Evolutionary conservation across 129 eudicot species (phyloP), one percentile per base, ranked within the genome.

Genomic region (Lactuca sativa): DNA sequence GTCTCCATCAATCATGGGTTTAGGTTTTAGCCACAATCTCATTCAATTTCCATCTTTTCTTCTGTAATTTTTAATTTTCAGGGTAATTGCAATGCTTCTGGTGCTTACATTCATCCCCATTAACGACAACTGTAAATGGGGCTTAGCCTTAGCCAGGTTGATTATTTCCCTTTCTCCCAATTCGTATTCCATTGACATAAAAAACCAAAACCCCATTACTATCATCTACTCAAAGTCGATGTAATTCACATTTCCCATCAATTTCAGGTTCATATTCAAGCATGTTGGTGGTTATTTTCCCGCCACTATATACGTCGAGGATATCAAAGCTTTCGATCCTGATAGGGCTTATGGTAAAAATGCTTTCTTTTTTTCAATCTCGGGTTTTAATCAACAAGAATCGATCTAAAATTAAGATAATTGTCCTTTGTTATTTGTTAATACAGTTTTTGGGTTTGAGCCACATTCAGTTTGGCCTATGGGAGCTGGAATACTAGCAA

Each of bases 401-500:
- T 10, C 58, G n/a, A 17, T 54, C 1, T 69, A 11, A 6, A 0
- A 37, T 1, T 34, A 55, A 55, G 9, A 56, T 38, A 25, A 70
- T n/a, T 9, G 71, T 33, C 9, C 21, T 37, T 37, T 25, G 30
- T 25, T 25, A 25, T 25, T 25, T 59, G 37, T 57, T 64, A 15
- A 25, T 74, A 74, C 86, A 93, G 97, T 89, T 69, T 82, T 87
- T 64, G 97, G 91, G 34, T 95, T 83, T 49, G 96, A 95, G 73
- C 99, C 97, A 8, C 99, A 95, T 84, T 95, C 97, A 7, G 95
- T 95, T 80, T 87, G 85, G 92, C 97, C 97, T 13, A 83, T 90
- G 60, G 95, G 93, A 30, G 86, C 86, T 68, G 89, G 89, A 69
- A 81, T 88, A 44, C 76, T 95, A 51, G 83, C 82, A 9, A 87